These are phyloP conservation scores for sorghum (Sorghum bicolor) DNA, from an alignment of 176 grass and related monocot species.

Conservation along the genomic window Sorghum_bicolor_NCBIv3 NC_012870.2:573001-573500, in stretches of 20 bases:
- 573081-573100: conserved; percentile 26
- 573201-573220: conserved; percentile 18
- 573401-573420: too few species aligned
- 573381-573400: neutral
- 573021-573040: conserved; percentile 10
- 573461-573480: too few species aligned
- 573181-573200: neutral
- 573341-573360: conserved; percentile 50
- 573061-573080: conserved; percentile 28
- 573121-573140: conserved; percentile 47
- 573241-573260: neutral
- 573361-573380: conserved; percentile 21
- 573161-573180: conserved; percentile 32
- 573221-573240: neutral
- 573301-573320: neutral
- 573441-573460: too few species aligned
- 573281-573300: conserved; percentile 30
- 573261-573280: conserved; percentile 6
- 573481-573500: too few species aligned
- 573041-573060: conserved; percentile 32
- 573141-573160: conserved; percentile 29
- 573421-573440: too few species aligned
- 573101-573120: conserved; percentile 44
- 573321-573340: conserved; percentile 36
- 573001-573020: conserved; percentile 43